Evolutionary conservation across 768 basidiomycete genomes (phyloP).

Genomic region (Suillus subaureus): DNA sequence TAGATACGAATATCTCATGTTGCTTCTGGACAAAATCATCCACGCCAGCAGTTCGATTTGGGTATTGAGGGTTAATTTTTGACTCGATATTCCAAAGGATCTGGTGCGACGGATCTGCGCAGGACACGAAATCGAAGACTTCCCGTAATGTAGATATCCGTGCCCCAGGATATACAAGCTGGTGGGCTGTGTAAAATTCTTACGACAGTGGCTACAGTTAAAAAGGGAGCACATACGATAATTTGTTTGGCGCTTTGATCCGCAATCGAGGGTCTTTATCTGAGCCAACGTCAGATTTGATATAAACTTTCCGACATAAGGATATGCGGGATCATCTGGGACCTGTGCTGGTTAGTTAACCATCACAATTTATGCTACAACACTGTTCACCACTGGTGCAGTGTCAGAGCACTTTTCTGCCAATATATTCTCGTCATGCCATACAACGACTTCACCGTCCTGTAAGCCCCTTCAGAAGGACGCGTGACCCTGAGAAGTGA

Average conservation of each 20-base stretch:
- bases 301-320: slow-evolving; percentile 76
- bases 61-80: slow-evolving; percentile 61
- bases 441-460: slow-evolving; percentile 79
- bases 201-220: slow-evolving; percentile 1
- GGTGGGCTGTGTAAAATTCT: slow-evolving; percentile 47
- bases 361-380: neutral
- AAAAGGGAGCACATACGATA: slow-evolving; percentile 49
- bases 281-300: slow-evolving; percentile 81
- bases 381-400: slow-evolving; percentile 51
- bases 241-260: slow-evolving; percentile 58
- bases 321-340: slow-evolving; percentile 59
- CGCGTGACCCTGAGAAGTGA: neutral
- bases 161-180: slow-evolving; percentile 65
- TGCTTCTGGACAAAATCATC: slow-evolving; percentile 66
- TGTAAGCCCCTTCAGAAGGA: slow-evolving; percentile 28
- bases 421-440: slow-evolving; percentile 74
- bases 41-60: slow-evolving; percentile 53
- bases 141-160: slow-evolving; percentile 75
- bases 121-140: slow-evolving; percentile 74
- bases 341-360: slow-evolving; percentile 38
- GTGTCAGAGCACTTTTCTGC: slow-evolving; percentile 73
- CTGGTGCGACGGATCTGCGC: slow-evolving; percentile 64
- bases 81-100: slow-evolving; percentile 81
- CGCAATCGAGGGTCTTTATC: slow-evolving; percentile 80
- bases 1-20: slow-evolving; percentile 56